These are phyloP conservation scores for Paradendryphiella salina DNA, from an alignment of 2,329 filamentous ascomycete species.

Conservation along the genomic window DNA sequence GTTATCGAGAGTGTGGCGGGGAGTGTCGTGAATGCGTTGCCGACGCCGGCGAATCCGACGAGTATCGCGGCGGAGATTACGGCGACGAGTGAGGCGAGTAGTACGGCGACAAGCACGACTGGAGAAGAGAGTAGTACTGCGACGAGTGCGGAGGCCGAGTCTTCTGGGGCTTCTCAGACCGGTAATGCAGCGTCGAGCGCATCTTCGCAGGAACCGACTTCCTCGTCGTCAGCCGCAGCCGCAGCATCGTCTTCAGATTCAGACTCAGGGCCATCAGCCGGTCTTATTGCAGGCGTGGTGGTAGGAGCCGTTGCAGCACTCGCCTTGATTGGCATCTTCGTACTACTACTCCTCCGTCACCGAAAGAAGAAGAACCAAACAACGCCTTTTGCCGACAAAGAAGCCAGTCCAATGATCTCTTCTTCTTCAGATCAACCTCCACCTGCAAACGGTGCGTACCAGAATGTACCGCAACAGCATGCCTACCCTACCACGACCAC, in stretches of 20 bases:
- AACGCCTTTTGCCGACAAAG: neutral
- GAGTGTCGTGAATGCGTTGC: constrained; percentile 4
- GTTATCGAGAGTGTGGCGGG: constrained; percentile 2
- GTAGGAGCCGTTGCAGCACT: constrained; percentile 17
- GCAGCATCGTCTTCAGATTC: constrained; percentile 1
- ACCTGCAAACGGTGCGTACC: neutral
- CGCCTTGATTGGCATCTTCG: constrained; percentile 13
- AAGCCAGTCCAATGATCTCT: neutral
- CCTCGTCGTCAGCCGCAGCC: neutral
- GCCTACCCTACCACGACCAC: neutral
- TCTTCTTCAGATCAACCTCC: neutral
- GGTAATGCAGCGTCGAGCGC: neutral
- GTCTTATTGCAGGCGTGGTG: constrained; percentile 18
- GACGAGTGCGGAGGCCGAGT: neutral
- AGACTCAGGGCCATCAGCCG: constrained; percentile 4
- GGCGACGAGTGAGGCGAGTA: neutral
- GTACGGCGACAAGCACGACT: neutral
- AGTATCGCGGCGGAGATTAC: constrained; percentile 1
- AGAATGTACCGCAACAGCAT: neutral
- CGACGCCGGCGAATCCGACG: constrained; percentile 2
- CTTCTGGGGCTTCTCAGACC: neutral
- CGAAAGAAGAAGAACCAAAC: constrained; percentile 6
- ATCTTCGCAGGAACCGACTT: neutral
- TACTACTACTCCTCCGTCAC: constrained; percentile 16
- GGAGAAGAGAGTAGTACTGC: constrained; percentile 1